Base-by-base conservation (phyloP, 805 yeast genomes). In the Maudiozyma bulderi region DNA sequence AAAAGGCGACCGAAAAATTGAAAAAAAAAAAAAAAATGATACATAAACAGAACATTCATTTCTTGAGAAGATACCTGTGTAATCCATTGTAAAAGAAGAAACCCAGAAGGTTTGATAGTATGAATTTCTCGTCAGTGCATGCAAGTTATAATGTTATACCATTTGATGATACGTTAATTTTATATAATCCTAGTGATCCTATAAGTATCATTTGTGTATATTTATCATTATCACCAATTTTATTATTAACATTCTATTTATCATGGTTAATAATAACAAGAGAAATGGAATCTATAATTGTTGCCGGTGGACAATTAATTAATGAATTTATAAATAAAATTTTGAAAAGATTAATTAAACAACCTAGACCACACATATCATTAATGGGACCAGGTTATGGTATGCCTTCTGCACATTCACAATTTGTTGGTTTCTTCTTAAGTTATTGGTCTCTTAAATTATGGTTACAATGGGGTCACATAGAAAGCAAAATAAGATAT, bases 371-470 rank as follows among this genome's bases (percentile, higher is more conserved):
- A 0, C 57, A 30, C 28, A 20, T 8, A 15, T n/a, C 53, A 10
- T 34, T 40, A 26, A 20, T 42, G 65, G 78, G 50, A 73, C 84
- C 53, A 7, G 81, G 84, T 0, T 89, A 83, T 63, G 99, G 99
- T 0, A 91, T 91, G 97, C 99, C 99, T 0, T 81, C 90, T 47
- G 96, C 99, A 1, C 99, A 91, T 66, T 81, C 96, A 0, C 99
- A 91, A 68, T 93, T 90, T 65, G 85, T 91, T 89, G 95, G 95
- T 2, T 93, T 81, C 62, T 81, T 84, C 54, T 75, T 79, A n/a
- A 70, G 75, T 7, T 85, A 81, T 60, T 69, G 74, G 52, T 56
- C 73, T 2, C 71, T 84, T 50, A 68, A 71, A 46, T 38, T 75
- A 50, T 48, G 66, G 64, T 55, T 63, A 54, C 68, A 74, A 60